A percentile compares a stretch with the other conserved stretches of the same genome.
phyloP scores from a whole-genome alignment of 208 protist species.

The Trypanosoma platydactyli region DNA sequence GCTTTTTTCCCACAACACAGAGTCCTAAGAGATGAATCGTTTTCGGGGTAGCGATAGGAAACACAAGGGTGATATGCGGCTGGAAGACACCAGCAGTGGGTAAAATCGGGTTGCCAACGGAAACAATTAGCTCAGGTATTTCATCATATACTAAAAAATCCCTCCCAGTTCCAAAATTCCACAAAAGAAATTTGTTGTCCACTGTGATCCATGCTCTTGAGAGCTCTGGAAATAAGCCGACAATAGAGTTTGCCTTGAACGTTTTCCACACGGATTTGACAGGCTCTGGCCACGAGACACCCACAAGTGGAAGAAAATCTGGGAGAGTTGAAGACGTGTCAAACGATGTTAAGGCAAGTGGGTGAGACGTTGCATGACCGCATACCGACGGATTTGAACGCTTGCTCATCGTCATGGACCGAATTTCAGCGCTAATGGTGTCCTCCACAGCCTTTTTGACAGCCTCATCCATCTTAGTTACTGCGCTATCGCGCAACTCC shows the following conservation, averaged over 20 bases:
- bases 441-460: conserved; percentile 53
- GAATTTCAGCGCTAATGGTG: conserved; percentile 53
- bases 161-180: conserved; percentile 75
- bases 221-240: conserved; percentile 74
- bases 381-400: conserved; percentile 46
- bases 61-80: conserved; percentile 74
- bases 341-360: conserved; percentile 55
- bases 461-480: conserved; percentile 30
- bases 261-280: conserved; percentile 69
- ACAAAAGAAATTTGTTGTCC: conserved; percentile 83
- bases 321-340: conserved; percentile 80
- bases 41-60: conserved; percentile 75
- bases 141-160: conserved; percentile 86
- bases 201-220: conserved; percentile 85
- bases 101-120: conserved; percentile 62
- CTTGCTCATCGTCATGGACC: conserved; percentile 31
- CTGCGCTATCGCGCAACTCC: conserved; percentile 11
- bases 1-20: conserved; percentile 58
- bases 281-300: conserved; percentile 70
- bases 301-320: conserved; percentile 72
- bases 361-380: conserved; percentile 64
- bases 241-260: conserved; percentile 62
- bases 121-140: conserved; percentile 81
- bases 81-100: conserved; percentile 71
- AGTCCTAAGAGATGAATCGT: conserved; percentile 78